Evolutionary conservation across 129 eudicot genomes (phyloP), one percentile per base, ranked within the genome.

Genomic region (Artemisia annua): DNA sequence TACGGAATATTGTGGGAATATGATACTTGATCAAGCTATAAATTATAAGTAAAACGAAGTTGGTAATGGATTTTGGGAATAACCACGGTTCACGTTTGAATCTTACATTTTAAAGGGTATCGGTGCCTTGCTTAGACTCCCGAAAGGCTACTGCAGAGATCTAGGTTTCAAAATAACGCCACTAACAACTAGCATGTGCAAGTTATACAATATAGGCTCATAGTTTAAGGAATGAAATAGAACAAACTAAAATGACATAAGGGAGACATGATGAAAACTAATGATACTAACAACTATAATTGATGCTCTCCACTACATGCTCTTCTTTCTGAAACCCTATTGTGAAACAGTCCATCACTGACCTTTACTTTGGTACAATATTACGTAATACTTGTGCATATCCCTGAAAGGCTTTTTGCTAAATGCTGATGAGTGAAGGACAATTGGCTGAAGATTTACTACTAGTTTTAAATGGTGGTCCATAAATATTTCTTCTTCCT

Each of bases 11-110:
- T 54, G 32, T 54, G 14, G 64, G 48, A 24, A 53, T 54, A 18
- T 70, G 64, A 62, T 70, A 28, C 63, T 70, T 54, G 44, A 70
- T 70, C 53, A 30, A 28, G 64, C 64, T 54, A 15, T 70, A 70
- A 32, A 13, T 54, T 70, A 8, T 35, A 8, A 35, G 32, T 54
- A 32, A 30, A 69, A 12, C 32, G 74, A 51, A 70, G 46, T 39
- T 39, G 46, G 46, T 39, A 39, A 39, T 39, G 10, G 46, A 39
- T 39, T 7, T 39, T 39, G 9, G 46, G 35, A 30, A 30, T 30
- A 30, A 30, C 32, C 32, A 28, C 35, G 35, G 35, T 30, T 30
- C 35, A 30, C 35, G 35, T 30, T 30, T 30, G 35, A 30, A 30
- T 6, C 35, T 30, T 30, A 30, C 35, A 30, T 4, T 30, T 30